phyloP scores from a whole-genome alignment of 495 filamentous ascomycete species.

The Aspergillus nidulans region DNA sequence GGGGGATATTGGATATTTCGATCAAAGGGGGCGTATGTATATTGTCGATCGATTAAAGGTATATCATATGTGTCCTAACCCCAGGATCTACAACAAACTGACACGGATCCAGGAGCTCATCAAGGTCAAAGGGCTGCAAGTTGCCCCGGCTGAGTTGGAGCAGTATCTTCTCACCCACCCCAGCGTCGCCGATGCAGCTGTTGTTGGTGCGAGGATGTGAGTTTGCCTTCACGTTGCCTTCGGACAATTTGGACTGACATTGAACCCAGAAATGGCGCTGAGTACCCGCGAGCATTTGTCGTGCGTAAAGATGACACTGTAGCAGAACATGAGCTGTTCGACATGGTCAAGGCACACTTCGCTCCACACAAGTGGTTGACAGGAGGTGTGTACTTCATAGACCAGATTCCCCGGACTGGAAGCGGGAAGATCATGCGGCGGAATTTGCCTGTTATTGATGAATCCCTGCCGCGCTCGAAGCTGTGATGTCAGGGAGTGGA shows the following conservation, averaged over 20 bases:
- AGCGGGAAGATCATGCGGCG: slow-evolving; percentile 11
- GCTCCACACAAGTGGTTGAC: slow-evolving; percentile 9
- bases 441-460: background rate
- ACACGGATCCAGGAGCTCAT: slow-evolving; percentile 5
- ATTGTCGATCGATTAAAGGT: slow-evolving; percentile 3
- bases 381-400: slow-evolving; percentile 7
- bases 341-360: slow-evolving; percentile 4
- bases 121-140: slow-evolving; percentile 8
- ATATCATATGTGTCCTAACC: background rate
- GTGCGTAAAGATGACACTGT: background rate
- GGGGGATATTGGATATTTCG: slow-evolving; percentile 11
- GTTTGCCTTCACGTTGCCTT: background rate
- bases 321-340: background rate
- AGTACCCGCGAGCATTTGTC: slow-evolving; percentile 10
- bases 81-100: background rate
- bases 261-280: background rate
- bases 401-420: slow-evolving; percentile 4
- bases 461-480: background rate
- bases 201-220: slow-evolving; percentile 8
- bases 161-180: slow-evolving; percentile 1
- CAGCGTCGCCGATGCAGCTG: slow-evolving; percentile 8
- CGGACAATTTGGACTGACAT: background rate
- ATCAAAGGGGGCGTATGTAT: background rate
- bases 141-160: slow-evolving; percentile 5
- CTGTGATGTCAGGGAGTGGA: too few species aligned